phyloP scores from a whole-genome alignment of 2,329 filamentous ascomycete species.

The Mariannaea elegans region DNA sequence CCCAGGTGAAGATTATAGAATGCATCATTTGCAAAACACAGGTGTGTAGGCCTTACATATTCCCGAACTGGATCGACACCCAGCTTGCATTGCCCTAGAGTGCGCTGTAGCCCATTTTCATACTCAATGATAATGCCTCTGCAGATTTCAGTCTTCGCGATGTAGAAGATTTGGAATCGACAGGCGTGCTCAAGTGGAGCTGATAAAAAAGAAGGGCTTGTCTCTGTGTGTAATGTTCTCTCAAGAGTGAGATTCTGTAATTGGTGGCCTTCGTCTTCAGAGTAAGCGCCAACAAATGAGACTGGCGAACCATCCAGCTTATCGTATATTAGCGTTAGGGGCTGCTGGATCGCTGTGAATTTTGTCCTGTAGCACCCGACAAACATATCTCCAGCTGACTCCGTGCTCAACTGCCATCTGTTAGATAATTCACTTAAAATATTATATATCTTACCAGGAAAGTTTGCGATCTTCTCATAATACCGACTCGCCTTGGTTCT shows the following conservation, averaged over 20 bases:
- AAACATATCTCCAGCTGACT: not conserved
- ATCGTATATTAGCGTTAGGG: not conserved
- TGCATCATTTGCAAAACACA: not conserved
- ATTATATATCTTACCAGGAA: not conserved
- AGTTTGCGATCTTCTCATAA: not conserved
- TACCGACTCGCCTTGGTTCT: not conserved
- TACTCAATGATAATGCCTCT: not conserved
- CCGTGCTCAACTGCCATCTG: not conserved
- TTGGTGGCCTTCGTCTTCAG: not conserved
- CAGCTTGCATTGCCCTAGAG: not conserved
- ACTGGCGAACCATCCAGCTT: not conserved
- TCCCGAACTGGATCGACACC: not conserved
- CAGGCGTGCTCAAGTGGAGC: not conserved
- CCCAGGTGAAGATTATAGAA: no score
- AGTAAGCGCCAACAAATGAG: not conserved
- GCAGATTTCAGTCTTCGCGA: not conserved
- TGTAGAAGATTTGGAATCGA: not conserved
- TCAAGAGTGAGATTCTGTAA: not conserved
- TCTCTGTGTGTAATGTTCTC: not conserved
- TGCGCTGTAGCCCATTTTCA: not conserved
- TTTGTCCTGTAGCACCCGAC: not conserved
- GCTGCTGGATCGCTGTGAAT: not conserved
- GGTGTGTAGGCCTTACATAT: not conserved
- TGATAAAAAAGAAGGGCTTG: not conserved
- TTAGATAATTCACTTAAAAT: not conserved